Percentiles rank a stretch among this genome's conserved stretches.
Evolutionary conservation across 768 basidiomycete species (phyloP).

Genomic region (Boletus rex-veris): DNA sequence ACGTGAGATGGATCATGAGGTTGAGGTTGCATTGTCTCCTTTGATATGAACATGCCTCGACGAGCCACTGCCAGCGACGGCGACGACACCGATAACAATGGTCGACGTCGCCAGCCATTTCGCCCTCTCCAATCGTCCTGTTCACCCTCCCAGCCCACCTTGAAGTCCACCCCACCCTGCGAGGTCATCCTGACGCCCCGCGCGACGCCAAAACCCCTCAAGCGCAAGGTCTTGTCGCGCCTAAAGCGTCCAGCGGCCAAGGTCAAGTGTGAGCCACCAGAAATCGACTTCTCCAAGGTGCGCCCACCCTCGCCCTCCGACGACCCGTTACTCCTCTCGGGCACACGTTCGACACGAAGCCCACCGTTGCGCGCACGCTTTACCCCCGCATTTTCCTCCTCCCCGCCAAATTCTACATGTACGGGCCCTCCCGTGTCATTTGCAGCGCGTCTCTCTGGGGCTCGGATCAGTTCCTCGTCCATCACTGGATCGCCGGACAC

Average conservation of each 20-base stretch:
- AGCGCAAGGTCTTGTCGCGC: constrained; percentile 33
- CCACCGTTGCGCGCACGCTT: constrained; percentile 31
- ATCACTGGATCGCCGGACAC: constrained; percentile 1
- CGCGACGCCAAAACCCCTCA: constrained; percentile 36
- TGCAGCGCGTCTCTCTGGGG: constrained; percentile 19
- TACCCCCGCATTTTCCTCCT: constrained; percentile 37
- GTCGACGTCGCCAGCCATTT: constrained; percentile 17
- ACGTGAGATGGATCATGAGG: constrained; percentile 11
- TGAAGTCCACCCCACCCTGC: constrained; percentile 66
- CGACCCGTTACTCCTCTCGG: constrained; percentile 66
- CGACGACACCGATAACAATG: neutral
- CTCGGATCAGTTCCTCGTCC: neutral
- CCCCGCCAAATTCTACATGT: constrained; percentile 19
- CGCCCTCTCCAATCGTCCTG: constrained; percentile 13
- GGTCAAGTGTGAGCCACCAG: constrained; percentile 65
- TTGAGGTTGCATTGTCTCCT: constrained; percentile 4
- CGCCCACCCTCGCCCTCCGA: constrained; percentile 74
- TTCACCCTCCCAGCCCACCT: constrained; percentile 46
- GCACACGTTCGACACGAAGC: constrained; percentile 3
- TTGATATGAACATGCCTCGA: constrained; percentile 18
- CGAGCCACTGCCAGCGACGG: constrained; percentile 10
- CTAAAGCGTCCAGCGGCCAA: constrained; percentile 16
- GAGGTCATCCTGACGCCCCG: constrained; percentile 47
- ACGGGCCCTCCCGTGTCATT: constrained; percentile 11
- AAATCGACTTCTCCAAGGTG: constrained; percentile 54